Evolutionary conservation across 2,329 filamentous ascomycete species (phyloP), one percentile per base, ranked within the genome.

Genomic region (Exophiala viscosa): DNA sequence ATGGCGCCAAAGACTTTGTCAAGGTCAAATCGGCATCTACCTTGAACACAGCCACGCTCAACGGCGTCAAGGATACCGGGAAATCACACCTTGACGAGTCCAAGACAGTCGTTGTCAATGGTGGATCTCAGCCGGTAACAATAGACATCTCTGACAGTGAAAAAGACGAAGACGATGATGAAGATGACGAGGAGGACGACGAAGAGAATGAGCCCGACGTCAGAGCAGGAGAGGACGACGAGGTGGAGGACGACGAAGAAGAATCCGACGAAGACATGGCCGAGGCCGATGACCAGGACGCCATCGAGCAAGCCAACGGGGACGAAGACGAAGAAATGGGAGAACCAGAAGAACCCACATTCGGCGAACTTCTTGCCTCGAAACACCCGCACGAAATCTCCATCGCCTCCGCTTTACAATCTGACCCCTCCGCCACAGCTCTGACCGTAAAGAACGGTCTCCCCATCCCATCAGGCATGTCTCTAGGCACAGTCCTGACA

Each of bases 401-500:
- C 52, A 74, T 68, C 38, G 61, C 67, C 45, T 70, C 72, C 48
- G 69, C 73, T 28, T 73, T 70, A 60, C 75, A 72, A 52, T 74
- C 68, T 57, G 70, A 73, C 34, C 69, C 77, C 35, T 70, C 75
- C 43, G 66, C 73, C 14, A 67, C 70, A 34, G 23, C 54, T 3
- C 32, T 54, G 28, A 33, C 39, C 5, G 65, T 74, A 8, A 70
- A 65, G 45, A 75, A 74, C 35, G 70, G 73, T 49, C 74, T 86
- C 56, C 77, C 79, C 14, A 68, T 83, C 15, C 87, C 86, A 10
- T 85, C 84, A 10, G 85, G 87, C 54, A 84, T 89, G 54, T 96
- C 92, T 5, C 82, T 99, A 45, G 87, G 88, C 43, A 96, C 90
- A 4, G 90, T 96, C n/a, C 84, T 99, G 54, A 85, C 90, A 11